Evolutionary conservation across 1,284 basidiomycete species (phyloP).

Genomic region (Rugosomyces carneus): DNA sequence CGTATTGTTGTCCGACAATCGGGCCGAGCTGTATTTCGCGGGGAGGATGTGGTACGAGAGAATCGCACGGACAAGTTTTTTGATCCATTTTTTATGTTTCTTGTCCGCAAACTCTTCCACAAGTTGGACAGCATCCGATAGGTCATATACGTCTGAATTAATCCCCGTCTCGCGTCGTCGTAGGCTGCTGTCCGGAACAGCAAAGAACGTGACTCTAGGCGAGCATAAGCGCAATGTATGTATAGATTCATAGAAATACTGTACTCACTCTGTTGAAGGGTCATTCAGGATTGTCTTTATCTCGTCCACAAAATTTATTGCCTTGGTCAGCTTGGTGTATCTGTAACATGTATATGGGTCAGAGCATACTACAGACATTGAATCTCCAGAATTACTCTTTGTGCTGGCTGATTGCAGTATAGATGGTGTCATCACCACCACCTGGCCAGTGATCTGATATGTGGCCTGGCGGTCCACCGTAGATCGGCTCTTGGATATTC

Average conservation of each 20-base stretch:
- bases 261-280: conserved; percentile 9
- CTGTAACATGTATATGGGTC: neutral
- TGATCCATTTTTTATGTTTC: conserved; percentile 45
- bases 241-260: neutral
- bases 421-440: conserved; percentile 12
- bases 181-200: conserved; percentile 40
- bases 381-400: conserved; percentile 7
- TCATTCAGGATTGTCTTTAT: conserved; percentile 15
- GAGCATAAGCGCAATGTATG: conserved; percentile 28
- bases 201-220: conserved; percentile 52
- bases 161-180: conserved; percentile 18
- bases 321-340: conserved; percentile 14
- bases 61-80: conserved; percentile 49
- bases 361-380: neutral
- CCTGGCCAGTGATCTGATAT: conserved; percentile 5
- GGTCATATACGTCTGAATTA: conserved; percentile 10
- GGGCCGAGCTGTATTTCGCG: conserved; percentile 29
- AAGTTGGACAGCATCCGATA: conserved; percentile 13
- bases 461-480: neutral
- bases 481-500: neutral
- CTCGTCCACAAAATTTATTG: conserved; percentile 13
- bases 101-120: conserved; percentile 30
- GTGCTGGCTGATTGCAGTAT: conserved; percentile 7
- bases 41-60: conserved; percentile 62
- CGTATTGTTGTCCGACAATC: conserved; percentile 53